Evolutionary conservation across 2,329 filamentous ascomycete species (phyloP).

Genomic region (Phialocephala subalpina): DNA sequence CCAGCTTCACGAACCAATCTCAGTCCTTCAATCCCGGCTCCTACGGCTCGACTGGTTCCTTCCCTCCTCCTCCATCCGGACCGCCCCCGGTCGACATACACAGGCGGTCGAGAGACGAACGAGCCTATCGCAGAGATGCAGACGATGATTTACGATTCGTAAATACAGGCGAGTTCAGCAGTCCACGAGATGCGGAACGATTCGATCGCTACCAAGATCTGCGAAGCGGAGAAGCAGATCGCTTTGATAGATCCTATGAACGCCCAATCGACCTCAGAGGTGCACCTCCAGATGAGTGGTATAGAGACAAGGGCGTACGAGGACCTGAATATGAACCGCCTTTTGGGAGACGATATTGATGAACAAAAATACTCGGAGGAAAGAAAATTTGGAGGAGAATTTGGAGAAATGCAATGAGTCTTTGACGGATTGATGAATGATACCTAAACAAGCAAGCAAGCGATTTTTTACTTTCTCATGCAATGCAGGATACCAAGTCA

Average conservation of each 20-base stretch:
- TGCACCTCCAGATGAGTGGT: conserved; percentile 35
- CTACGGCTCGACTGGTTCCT: conserved; percentile 33
- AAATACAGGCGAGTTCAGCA: conserved; percentile 36
- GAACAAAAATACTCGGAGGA: neutral
- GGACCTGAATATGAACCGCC: conserved; percentile 25
- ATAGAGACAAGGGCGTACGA: conserved; percentile 26
- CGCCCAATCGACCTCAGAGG: conserved; percentile 27
- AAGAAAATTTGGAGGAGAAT: neutral
- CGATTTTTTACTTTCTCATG: conserved; percentile 2
- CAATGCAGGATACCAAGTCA: conserved; percentile 10
- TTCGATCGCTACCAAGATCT: conserved; percentile 40
- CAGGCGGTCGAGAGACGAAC: conserved; percentile 33
- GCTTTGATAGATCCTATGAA: conserved; percentile 25
- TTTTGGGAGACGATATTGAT: conserved; percentile 26
- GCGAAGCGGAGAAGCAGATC: conserved; percentile 11
- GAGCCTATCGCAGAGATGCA: conserved; percentile 26
- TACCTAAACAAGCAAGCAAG: conserved; percentile 12
- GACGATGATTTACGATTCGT: conserved; percentile 35
- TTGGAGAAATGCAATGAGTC: too few species aligned
- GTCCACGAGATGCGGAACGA: conserved; percentile 42
- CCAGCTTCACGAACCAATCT: conserved; percentile 26
- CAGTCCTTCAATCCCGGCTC: conserved; percentile 30
- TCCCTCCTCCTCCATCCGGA: conserved; percentile 39
- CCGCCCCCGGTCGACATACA: conserved; percentile 34
- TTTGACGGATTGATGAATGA: conserved; percentile 14